phyloP scores from a whole-genome alignment of 768 basidiomycete genomes.

The Obba rivulosa region DNA sequence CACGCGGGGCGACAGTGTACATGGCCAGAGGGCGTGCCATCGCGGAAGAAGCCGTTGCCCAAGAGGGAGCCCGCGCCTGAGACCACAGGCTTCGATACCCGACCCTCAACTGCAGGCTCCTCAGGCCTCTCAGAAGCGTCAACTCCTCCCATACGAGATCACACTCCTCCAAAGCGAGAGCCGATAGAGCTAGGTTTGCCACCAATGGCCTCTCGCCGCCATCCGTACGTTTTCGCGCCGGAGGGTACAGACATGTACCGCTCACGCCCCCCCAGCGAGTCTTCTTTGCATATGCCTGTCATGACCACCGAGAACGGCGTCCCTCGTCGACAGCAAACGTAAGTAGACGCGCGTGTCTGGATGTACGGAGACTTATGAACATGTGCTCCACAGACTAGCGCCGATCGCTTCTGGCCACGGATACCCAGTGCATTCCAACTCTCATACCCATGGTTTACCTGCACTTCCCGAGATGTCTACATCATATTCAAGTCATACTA shows the following conservation, averaged over 20 bases:
- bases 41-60: constrained; percentile 57
- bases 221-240: constrained; percentile 26
- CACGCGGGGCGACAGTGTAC: constrained; percentile 44
- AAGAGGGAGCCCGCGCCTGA: constrained; percentile 42
- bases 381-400: constrained; percentile 3
- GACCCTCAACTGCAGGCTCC: constrained; percentile 73
- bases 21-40: constrained; percentile 77
- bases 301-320: constrained; percentile 11
- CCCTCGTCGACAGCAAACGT: constrained; percentile 3
- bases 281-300: constrained; percentile 16
- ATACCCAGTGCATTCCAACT: constrained; percentile 41
- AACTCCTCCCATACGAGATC: constrained; percentile 65
- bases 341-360: background rate
- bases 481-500: constrained; percentile 40
- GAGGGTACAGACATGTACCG: background rate
- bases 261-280: constrained; percentile 16
- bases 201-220: constrained; percentile 34
- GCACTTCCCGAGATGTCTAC: constrained; percentile 54
- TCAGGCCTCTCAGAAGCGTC: constrained; percentile 68
- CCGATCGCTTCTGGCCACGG: constrained; percentile 30
- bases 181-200: constrained; percentile 34
- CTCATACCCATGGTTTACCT: constrained; percentile 35
- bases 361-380: background rate
- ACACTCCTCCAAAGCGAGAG: constrained; percentile 47
- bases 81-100: constrained; percentile 42